Evolutionary conservation across 441 rosid genomes (phyloP).

Genomic region (Syzygium malaccense): DNA sequence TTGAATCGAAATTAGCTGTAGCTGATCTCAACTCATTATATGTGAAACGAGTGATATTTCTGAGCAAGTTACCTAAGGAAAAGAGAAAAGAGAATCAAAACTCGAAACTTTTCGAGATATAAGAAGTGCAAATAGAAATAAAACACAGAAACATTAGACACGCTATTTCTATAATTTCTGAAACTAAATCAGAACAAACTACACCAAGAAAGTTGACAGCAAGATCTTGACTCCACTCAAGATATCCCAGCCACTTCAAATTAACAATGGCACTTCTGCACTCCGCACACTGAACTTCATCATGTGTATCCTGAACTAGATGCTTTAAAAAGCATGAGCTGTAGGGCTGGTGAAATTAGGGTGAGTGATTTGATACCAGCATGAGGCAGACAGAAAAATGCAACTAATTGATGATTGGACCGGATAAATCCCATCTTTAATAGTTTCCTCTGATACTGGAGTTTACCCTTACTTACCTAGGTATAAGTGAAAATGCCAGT

Average conservation of each 20-base stretch:
- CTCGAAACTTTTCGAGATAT: neutral
- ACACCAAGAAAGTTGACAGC: neutral
- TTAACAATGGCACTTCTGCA: neutral
- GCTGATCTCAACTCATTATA: slow-evolving; percentile 43
- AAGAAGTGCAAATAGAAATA: neutral
- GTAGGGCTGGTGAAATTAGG: neutral
- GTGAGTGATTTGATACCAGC: neutral
- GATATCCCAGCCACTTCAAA: neutral
- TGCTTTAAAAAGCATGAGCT: neutral
- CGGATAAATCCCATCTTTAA: neutral
- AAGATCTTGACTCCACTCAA: neutral
- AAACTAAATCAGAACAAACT: neutral
- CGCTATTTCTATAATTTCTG: neutral
- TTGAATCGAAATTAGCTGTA: slow-evolving; percentile 40
- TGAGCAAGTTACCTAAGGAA: slow-evolving; percentile 27
- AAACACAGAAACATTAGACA: neutral
- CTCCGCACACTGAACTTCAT: neutral
- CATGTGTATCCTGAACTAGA: neutral
- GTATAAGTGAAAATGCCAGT: neutral
- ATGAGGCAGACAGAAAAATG: neutral
- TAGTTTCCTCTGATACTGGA: neutral
- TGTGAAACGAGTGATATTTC: slow-evolving; percentile 34
- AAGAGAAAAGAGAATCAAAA: neutral
- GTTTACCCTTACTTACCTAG: neutral
- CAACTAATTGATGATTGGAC: neutral